Evolutionary conservation across 208 protist genomes (phyloP).

Genomic region (Zelonia costaricensis): DNA sequence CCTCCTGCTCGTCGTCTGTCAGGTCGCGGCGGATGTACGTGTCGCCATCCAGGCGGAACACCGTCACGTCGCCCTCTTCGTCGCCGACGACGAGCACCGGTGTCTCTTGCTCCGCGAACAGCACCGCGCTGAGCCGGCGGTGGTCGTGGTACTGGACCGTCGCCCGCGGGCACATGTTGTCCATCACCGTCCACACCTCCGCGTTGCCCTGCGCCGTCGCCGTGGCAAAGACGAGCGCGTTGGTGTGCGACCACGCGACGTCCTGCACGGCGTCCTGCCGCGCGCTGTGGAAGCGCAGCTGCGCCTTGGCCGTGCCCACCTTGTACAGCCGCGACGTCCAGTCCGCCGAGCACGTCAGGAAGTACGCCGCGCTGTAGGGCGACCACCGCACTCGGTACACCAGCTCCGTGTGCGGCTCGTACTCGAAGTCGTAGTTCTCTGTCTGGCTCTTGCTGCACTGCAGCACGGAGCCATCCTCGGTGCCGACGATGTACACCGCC

Average conservation of each 20-base stretch:
- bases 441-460: conserved; percentile 97
- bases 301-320: conserved; percentile 50
- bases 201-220: conserved; percentile 86
- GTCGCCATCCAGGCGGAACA: conserved; percentile 53
- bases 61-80: conserved; percentile 87
- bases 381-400: conserved; percentile 95
- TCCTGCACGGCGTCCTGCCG: conserved; percentile 93
- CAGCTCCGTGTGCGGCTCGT: conserved; percentile 91
- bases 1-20: conserved; percentile 82
- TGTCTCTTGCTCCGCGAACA: conserved; percentile 89
- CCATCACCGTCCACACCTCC: conserved; percentile 79
- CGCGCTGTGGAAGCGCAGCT: conserved; percentile 85
- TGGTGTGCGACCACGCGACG: conserved; percentile 92
- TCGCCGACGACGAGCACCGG: conserved; percentile 90
- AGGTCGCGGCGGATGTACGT: conserved; percentile 53
- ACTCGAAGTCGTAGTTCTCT: conserved; percentile 95
- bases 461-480: conserved; percentile 95
- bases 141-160: conserved; percentile 71
- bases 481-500: conserved; percentile 94
- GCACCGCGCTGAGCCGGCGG: conserved; percentile 69
- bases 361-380: conserved; percentile 88
- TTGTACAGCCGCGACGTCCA: conserved; percentile 95
- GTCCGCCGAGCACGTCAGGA: conserved; percentile 96
- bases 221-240: conserved; percentile 92
- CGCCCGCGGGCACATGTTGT: conserved; percentile 71